These are phyloP conservation scores for Tetrahymena elliotti DNA, from an alignment of 73 alveolate genomes.

Conservation along the genomic window DNA sequence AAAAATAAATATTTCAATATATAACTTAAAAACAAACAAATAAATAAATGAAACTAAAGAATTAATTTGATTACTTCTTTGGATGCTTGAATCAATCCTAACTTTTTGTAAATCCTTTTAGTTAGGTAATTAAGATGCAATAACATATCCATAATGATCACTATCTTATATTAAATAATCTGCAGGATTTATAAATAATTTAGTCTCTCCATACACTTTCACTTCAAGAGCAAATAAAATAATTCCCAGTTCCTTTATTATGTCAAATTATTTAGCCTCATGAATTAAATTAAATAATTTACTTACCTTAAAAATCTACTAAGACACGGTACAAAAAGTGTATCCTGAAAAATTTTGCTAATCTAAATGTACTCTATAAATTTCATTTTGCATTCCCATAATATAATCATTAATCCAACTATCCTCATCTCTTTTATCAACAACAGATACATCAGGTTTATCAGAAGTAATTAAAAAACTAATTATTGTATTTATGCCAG, in stretches of 20 bases:
- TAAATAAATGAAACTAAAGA: neutral
- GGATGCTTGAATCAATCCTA: slow-evolving; percentile 1
- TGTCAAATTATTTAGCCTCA: neutral
- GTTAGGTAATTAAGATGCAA: slow-evolving; percentile 80
- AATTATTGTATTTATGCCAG: slow-evolving; percentile 92
- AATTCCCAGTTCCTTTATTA: slow-evolving; percentile 55
- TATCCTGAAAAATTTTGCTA: slow-evolving; percentile 50
- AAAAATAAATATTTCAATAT: neutral
- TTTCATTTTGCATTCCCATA: slow-evolving; percentile 61
- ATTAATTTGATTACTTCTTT: neutral
- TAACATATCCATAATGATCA: slow-evolving; percentile 86
- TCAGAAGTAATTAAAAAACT: slow-evolving; percentile 79
- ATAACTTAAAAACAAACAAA: too few species aligned
- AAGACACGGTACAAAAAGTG: slow-evolving; percentile 50
- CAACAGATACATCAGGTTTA: slow-evolving; percentile 50
- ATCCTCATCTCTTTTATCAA: slow-evolving; percentile 2
- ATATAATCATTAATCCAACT: slow-evolving; percentile 58
- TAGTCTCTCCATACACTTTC: slow-evolving; percentile 64
- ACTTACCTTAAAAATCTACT: neutral
- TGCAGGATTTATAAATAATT: slow-evolving; percentile 88
- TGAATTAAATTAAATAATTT: neutral
- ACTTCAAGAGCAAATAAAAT: slow-evolving; percentile 71
- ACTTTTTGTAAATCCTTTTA: slow-evolving; percentile 52
- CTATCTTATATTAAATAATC: slow-evolving; percentile 79
- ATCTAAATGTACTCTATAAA: slow-evolving; percentile 61